phyloP scores from a whole-genome alignment of 768 basidiomycete species.

The Nidularia sp. region DNA sequence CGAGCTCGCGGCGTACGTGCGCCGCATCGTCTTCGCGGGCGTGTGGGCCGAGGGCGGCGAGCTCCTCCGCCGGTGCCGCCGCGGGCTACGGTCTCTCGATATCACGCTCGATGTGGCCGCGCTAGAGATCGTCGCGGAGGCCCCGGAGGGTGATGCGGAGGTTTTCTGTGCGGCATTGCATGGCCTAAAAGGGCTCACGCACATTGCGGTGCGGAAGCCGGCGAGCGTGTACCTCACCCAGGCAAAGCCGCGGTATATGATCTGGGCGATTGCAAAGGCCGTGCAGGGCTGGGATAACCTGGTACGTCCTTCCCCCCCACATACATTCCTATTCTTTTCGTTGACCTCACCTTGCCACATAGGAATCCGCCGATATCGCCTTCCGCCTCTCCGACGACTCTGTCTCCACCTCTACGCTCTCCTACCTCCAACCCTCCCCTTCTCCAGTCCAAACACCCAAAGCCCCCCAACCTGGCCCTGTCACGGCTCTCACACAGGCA shows the following conservation, averaged over 20 bases:
- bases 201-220: conserved; percentile 51
- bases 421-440: neutral
- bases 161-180: conserved; percentile 38
- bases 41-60: conserved; percentile 35
- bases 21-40: conserved; percentile 34
- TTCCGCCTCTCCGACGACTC: conserved; percentile 52
- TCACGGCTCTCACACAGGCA: conserved; percentile 24
- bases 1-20: conserved; percentile 33
- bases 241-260: conserved; percentile 36
- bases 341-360: neutral
- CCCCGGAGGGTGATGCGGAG: conserved; percentile 18
- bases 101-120: conserved; percentile 28
- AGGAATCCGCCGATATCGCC: conserved; percentile 53
- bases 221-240: conserved; percentile 51
- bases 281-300: conserved; percentile 39
- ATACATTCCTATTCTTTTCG: neutral
- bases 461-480: conserved; percentile 18
- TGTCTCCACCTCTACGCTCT: conserved; percentile 5
- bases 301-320: conserved; percentile 30
- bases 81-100: conserved; percentile 23
- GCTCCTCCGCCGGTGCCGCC: conserved; percentile 23
- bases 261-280: conserved; percentile 41
- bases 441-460: conserved; percentile 8
- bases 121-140: conserved; percentile 15
- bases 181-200: conserved; percentile 20